phyloP scores from a whole-genome alignment of 108 stramenopile species.

The Cyclotella baltica region DNA sequence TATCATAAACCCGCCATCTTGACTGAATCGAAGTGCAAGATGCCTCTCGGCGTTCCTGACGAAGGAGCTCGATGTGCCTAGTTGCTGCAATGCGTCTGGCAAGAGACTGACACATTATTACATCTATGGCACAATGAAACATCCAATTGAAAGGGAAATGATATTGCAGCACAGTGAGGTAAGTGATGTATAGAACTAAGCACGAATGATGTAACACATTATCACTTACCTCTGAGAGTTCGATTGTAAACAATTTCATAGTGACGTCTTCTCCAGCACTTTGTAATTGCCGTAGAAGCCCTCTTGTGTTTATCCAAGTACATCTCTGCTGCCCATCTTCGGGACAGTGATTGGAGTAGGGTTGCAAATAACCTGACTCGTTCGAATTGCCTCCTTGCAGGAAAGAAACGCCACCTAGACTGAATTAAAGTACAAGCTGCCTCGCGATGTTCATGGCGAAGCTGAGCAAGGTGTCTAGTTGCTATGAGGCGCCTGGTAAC shows the following conservation, averaged over 20 bases:
- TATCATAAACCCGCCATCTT: background rate
- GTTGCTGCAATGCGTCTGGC: background rate
- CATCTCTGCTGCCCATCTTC: background rate
- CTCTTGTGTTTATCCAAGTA: background rate
- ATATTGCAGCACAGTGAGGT: too few species aligned
- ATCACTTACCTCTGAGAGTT: slow-evolving; percentile 1
- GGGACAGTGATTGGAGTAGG: background rate
- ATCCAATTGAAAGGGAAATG: too few species aligned
- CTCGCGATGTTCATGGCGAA: too few species aligned
- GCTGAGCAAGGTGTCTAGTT: too few species aligned
- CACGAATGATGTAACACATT: too few species aligned
- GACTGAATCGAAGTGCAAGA: background rate
- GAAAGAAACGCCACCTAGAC: background rate
- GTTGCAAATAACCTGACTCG: background rate
- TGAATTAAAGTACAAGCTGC: background rate
- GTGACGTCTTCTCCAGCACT: background rate
- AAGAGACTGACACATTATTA: background rate
- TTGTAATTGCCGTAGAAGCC: background rate
- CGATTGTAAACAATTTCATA: background rate
- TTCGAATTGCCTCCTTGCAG: background rate
- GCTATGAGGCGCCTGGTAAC: too few species aligned
- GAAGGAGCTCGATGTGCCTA: background rate
- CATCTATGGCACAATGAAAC: too few species aligned
- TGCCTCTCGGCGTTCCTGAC: background rate
- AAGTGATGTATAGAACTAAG: too few species aligned